Conservation (phyloP, 2,329 filamentous ascomycete genomes). For the Botrytis galanthina region DNA sequence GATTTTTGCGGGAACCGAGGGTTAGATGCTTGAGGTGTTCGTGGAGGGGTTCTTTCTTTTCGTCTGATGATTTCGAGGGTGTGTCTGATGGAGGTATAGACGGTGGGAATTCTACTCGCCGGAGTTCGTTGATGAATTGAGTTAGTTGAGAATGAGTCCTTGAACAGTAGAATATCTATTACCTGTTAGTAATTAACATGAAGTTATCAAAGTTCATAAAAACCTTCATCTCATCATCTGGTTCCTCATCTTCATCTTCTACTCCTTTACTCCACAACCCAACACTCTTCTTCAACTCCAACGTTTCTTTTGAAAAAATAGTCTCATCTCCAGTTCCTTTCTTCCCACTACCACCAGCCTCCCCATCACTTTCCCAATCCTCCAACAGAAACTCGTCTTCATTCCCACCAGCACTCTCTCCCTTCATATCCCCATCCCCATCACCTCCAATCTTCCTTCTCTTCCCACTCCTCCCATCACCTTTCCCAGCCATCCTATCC, state of each 20-base stretch:
- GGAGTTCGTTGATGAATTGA: slow-evolving; percentile 67
- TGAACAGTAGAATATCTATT: slow-evolving; percentile 65
- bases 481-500: slow-evolving; percentile 44
- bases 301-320: slow-evolving; percentile 58
- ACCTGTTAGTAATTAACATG: slow-evolving; percentile 18
- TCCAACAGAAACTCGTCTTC: slow-evolving; percentile 62
- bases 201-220: neutral
- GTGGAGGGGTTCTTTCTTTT: slow-evolving; percentile 31
- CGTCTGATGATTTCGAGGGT: slow-evolving; percentile 30
- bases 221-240: slow-evolving; percentile 56
- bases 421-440: slow-evolving; percentile 22
- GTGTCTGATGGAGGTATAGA: slow-evolving; percentile 46
- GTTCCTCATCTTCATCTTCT: slow-evolving; percentile 49
- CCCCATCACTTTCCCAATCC: slow-evolving; percentile 65
- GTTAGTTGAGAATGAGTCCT: slow-evolving; percentile 71
- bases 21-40: slow-evolving; percentile 66
- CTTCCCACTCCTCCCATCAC: slow-evolving; percentile 48
- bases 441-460: slow-evolving; percentile 38
- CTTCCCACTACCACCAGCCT: slow-evolving; percentile 39
- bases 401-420: slow-evolving; percentile 43
- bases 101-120: slow-evolving; percentile 61
- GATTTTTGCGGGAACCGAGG: slow-evolving; percentile 67
- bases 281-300: slow-evolving; percentile 60
- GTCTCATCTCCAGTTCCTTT: slow-evolving; percentile 36
- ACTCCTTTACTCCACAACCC: slow-evolving; percentile 39